Conservation (phyloP, 805 yeast species). For the Sugiyamaella mastotermitis region DNA sequence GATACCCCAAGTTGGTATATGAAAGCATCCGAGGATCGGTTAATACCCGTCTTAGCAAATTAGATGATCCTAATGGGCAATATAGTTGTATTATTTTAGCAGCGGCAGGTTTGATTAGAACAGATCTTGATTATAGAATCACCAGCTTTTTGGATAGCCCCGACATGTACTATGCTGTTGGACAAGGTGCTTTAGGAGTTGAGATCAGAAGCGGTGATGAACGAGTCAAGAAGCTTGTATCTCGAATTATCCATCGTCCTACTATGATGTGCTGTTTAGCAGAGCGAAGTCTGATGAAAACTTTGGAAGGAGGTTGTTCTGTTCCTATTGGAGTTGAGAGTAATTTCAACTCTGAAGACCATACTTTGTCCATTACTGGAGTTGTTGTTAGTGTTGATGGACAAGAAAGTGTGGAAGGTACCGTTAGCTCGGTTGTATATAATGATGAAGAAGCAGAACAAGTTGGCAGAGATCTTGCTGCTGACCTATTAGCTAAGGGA, state of each 20-base stretch:
- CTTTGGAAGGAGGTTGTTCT: conserved; percentile 95
- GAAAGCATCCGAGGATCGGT: conserved; percentile 83
- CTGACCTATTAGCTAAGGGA: conserved; percentile 60
- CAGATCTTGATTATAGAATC: conserved; percentile 69
- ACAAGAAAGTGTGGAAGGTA: conserved; percentile 54
- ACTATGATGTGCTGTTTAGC: conserved; percentile 76
- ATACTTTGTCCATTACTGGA: conserved; percentile 51
- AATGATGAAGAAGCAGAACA: conserved; percentile 55
- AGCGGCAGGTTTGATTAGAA: conserved; percentile 81
- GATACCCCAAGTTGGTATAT: conserved; percentile 69
- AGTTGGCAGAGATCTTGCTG: conserved; percentile 68
- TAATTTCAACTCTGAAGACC: conserved; percentile 41
- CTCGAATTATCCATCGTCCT: conserved; percentile 53
- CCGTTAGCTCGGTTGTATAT: conserved; percentile 35
- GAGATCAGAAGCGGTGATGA: conserved; percentile 75
- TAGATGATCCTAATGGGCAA: conserved; percentile 63
- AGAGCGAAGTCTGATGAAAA: conserved; percentile 80
- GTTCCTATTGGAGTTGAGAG: conserved; percentile 92
- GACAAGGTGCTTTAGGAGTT: conserved; percentile 97
- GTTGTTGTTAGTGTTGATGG: conserved; percentile 87
- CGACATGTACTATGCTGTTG: conserved; percentile 92
- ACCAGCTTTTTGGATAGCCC: conserved; percentile 63
- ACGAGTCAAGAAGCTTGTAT: conserved; percentile 52
- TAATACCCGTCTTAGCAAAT: conserved; percentile 72
- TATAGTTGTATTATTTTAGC: conserved; percentile 80